Base-by-base conservation (phyloP, 163 green algal genomes). In the Coccomyxa subellipsoidea region DNA sequence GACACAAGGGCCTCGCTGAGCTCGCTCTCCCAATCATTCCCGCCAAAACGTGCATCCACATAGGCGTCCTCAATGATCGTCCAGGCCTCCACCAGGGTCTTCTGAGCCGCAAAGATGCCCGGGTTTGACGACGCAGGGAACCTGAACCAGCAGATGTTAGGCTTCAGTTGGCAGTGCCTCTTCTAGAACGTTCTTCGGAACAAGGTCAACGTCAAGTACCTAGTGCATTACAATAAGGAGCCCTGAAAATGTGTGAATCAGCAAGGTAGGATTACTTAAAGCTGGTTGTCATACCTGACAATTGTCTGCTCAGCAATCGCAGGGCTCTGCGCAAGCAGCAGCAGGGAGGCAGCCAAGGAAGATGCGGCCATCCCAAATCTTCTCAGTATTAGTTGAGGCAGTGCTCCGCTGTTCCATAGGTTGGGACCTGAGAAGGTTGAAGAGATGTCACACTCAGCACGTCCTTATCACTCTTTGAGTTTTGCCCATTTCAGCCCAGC, bases 61-160 rank as follows among this genome's bases (percentile, higher is more conserved):
- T 92, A 98, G 0, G 87, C 82, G 25, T 97, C 85, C n/a, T 85
- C 83, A 32, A 98, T 90, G 37, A 98, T 97, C 15, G 79, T 91
- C 95, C 95, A 98, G 0, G 94, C 90, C 84, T 98, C 93, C 7
- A 96, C 86, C 71, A 98, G 39, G 0, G 93, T 96, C 15, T 90
- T 88, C 88, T 98, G 94, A 6, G 89, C 87, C 7, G 80, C 79
- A 81, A 95, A 94, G 6, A 96, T 70, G 8, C 88, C 90, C 21
- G 93, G 88, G 80, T 94, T 81, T 5, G 77, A 70, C 29, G 87
- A 92, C 0, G 91, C 91, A 34, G 94, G 91, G 54, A 97, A 90
- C 79, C 92, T 88, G 78, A 54, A 4, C n/a, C 18, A 69, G 35
- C 2, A 54, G 3, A 10, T 53, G 2, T 78, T 10, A 78, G 71